phyloP scores from a whole-genome alignment of 1,284 basidiomycete genomes.

The Rhodotorula glutinis region DNA sequence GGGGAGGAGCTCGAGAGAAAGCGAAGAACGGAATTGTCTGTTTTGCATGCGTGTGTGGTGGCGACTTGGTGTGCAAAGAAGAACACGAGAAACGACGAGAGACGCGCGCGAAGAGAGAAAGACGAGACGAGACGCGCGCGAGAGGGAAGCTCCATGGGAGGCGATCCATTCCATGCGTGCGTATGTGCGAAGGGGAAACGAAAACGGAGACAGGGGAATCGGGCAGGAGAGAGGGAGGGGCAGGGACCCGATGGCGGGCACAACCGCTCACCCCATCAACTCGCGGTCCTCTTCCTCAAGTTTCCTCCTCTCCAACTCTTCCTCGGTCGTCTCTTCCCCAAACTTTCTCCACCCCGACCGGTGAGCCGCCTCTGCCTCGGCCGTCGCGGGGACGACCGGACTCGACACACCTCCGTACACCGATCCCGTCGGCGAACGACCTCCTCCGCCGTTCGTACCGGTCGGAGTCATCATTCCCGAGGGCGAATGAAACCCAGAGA shows the following conservation, averaged over 20 bases:
- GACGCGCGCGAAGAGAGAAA: too few species aligned
- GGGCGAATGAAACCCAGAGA: neutral
- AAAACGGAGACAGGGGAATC: too few species aligned
- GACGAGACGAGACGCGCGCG: too few species aligned
- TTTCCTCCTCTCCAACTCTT: slow-evolving; percentile 13
- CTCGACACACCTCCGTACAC: neutral
- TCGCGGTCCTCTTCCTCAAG: slow-evolving; percentile 34
- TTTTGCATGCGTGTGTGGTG: neutral
- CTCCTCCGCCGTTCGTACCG: neutral
- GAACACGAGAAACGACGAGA: too few species aligned
- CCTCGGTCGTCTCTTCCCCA: slow-evolving; percentile 16
- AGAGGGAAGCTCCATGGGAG: too few species aligned
- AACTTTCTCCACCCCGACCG: slow-evolving; percentile 25
- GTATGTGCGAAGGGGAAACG: too few species aligned
- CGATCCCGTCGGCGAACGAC: neutral
- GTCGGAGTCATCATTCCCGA: neutral
- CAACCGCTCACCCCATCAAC: slow-evolving; percentile 19
- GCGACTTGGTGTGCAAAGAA: too few species aligned
- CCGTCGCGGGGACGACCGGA: neutral
- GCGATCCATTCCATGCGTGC: too few species aligned
- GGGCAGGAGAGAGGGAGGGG: neutral
- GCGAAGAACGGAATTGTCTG: neutral
- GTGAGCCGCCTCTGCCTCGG: neutral
- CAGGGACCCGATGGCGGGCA: neutral
- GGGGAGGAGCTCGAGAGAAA: too few species aligned